A percentile compares a stretch with the other conserved stretches of the same genome.
phyloP scores from a whole-genome alignment of 1,284 basidiomycete species.

The Agroathelia rolfsii region DNA sequence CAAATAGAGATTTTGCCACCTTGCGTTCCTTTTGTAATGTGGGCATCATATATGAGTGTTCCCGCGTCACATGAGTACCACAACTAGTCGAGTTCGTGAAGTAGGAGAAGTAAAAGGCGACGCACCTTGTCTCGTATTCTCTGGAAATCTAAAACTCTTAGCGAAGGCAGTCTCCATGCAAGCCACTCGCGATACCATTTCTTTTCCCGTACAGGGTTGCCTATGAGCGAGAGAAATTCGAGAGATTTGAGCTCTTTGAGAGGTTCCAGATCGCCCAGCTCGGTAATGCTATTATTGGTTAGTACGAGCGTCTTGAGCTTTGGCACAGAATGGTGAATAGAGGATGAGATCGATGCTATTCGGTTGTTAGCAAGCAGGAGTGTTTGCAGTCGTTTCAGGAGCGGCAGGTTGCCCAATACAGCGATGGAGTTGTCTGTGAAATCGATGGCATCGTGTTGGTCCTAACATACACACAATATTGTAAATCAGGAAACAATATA shows the following conservation, averaged over 20 bases:
- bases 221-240: constrained; percentile 75
- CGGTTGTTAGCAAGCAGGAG: constrained; percentile 85
- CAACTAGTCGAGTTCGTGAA: constrained; percentile 10
- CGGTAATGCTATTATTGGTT: constrained; percentile 66
- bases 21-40: constrained; percentile 74
- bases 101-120: constrained; percentile 17
- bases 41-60: constrained; percentile 5
- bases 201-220: constrained; percentile 88
- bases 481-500: constrained; percentile 10
- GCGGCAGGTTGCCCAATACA: constrained; percentile 78
- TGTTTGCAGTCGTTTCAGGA: constrained; percentile 70
- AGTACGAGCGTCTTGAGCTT: constrained; percentile 75
- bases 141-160: constrained; percentile 95
- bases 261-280: constrained; percentile 80
- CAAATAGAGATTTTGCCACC: constrained; percentile 64
- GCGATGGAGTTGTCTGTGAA: constrained; percentile 93
- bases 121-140: constrained; percentile 92
- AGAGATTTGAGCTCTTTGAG: constrained; percentile 73
- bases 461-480: constrained; percentile 30
- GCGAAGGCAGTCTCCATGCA: constrained; percentile 69
- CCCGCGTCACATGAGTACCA: constrained; percentile 13
- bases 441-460: constrained; percentile 92
- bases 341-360: constrained; percentile 73
- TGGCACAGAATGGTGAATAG: constrained; percentile 75
- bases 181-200: constrained; percentile 97